phyloP scores from a whole-genome alignment of 441 rosid species.

The Corymbia citriodora region DNA sequence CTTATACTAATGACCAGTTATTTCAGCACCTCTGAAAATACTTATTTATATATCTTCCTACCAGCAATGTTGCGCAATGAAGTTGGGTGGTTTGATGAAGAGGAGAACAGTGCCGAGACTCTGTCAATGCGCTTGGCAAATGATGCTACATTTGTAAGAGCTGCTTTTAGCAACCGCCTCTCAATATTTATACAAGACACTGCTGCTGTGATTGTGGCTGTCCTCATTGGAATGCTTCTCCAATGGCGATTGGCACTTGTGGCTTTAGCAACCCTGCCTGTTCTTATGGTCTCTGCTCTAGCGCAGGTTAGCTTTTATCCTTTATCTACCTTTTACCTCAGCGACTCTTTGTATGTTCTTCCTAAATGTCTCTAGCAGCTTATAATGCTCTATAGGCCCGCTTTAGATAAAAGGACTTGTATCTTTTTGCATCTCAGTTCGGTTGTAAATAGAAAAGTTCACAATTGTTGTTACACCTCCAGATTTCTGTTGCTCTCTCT shows the following conservation, averaged over 20 bases:
- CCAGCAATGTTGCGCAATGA: slow-evolving; percentile 98
- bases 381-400: not conserved
- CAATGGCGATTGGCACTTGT: slow-evolving; percentile 93
- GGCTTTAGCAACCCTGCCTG: slow-evolving; percentile 87
- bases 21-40: not conserved
- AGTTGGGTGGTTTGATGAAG: slow-evolving; percentile 99
- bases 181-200: slow-evolving; percentile 91
- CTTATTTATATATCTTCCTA: slow-evolving; percentile 3
- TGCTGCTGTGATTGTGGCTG: slow-evolving; percentile 85
- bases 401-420: not conserved
- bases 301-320: slow-evolving; percentile 78
- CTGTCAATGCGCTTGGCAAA: slow-evolving; percentile 97
- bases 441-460: not conserved
- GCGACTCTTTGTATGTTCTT: not conserved
- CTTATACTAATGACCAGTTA: slow-evolving; percentile 5
- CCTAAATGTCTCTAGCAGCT: not conserved
- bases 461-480: not conserved
- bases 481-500: not conserved
- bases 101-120: slow-evolving; percentile 92
- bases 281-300: slow-evolving; percentile 82
- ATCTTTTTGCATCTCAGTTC: not conserved
- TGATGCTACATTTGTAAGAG: slow-evolving; percentile 98
- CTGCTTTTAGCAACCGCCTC: slow-evolving; percentile 95
- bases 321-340: slow-evolving; percentile 3
- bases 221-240: slow-evolving; percentile 79